A percentile compares a stretch with the other conserved stretches of the same genome.
Evolutionary conservation across 1,139 yeast genomes (phyloP).

Genomic region (Yamadazyma atlantica): DNA sequence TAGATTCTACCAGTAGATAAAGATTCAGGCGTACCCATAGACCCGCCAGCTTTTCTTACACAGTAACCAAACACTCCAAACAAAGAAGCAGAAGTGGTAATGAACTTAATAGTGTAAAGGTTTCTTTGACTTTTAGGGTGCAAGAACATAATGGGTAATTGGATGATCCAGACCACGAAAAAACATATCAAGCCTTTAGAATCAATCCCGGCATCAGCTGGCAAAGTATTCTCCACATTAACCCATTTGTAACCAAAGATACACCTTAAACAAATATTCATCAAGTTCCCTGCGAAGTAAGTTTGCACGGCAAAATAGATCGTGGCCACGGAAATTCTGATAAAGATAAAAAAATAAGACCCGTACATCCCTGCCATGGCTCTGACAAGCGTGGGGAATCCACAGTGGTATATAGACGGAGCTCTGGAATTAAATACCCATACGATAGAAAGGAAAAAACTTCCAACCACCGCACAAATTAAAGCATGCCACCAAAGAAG

Average conservation of each 20-base stretch:
- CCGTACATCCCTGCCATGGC: slow-evolving; percentile 13
- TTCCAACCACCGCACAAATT: slow-evolving; percentile 12
- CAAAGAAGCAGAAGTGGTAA: slow-evolving; percentile 10
- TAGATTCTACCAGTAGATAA: slow-evolving; percentile 8
- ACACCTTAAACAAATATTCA: slow-evolving; percentile 10
- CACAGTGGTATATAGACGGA: slow-evolving; percentile 12
- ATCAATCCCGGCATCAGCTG: slow-evolving; percentile 8
- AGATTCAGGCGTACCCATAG: slow-evolving; percentile 14
- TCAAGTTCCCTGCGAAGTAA: slow-evolving; percentile 10
- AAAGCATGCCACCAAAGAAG: slow-evolving; percentile 13
- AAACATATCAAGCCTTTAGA: slow-evolving; percentile 10
- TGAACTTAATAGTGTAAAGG: slow-evolving; percentile 8
- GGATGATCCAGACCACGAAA: slow-evolving; percentile 11
- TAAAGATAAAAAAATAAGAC: slow-evolving; percentile 11
- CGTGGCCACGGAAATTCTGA: slow-evolving; percentile 12
- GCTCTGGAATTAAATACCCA: slow-evolving; percentile 12
- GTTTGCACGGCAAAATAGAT: slow-evolving; percentile 14
- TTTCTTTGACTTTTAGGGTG: slow-evolving; percentile 12
- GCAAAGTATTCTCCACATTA: slow-evolving; percentile 7
- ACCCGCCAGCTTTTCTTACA: slow-evolving; percentile 14
- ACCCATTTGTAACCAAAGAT: slow-evolving; percentile 13
- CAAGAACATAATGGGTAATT: slow-evolving; percentile 10
- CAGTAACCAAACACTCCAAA: slow-evolving; percentile 13
- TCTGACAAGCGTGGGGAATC: slow-evolving; percentile 12
- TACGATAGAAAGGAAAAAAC: slow-evolving; percentile 10